These are phyloP conservation scores for Solioccasus polychromus DNA, from an alignment of 768 basidiomycete species.

Conservation along the genomic window DNA sequence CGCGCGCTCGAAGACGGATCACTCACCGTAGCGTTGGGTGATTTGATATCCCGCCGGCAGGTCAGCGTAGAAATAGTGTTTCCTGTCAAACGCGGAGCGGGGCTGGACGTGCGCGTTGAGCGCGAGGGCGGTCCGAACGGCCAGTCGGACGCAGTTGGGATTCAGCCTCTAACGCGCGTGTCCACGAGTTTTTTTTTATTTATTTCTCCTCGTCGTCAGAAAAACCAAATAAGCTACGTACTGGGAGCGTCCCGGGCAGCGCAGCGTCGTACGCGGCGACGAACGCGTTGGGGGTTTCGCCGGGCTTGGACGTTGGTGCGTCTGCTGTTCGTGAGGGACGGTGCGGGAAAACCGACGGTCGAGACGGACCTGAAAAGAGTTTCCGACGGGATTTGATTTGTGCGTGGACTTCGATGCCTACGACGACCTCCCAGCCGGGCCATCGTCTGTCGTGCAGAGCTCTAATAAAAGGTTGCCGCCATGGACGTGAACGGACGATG, in stretches of 20 bases:
- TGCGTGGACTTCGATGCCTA: constrained; percentile 95
- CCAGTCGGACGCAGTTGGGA: constrained; percentile 70
- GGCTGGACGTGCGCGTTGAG: constrained; percentile 61
- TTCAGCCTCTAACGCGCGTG: constrained; percentile 41
- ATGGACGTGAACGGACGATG: too few species aligned
- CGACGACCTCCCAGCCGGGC: constrained; percentile 87
- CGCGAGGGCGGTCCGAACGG: constrained; percentile 77
- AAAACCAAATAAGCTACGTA: too few species aligned
- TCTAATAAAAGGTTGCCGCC: constrained; percentile 3
- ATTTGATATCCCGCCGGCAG: constrained; percentile 95
- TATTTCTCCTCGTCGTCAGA: too few species aligned
- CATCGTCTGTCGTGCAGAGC: constrained; percentile 42
- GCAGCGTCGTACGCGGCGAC: constrained; percentile 84
- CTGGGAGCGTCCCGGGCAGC: constrained; percentile 90
- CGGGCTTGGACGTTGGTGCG: constrained; percentile 39
- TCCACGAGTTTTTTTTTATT: too few species aligned
- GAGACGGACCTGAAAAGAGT: constrained; percentile 76
- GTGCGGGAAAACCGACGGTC: too few species aligned
- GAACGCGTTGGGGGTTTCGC: constrained; percentile 65
- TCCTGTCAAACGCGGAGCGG: constrained; percentile 87
- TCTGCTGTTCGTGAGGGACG: too few species aligned
- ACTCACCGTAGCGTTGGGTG: constrained; percentile 86
- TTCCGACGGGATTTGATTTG: constrained; percentile 88
- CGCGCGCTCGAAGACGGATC: neutral
- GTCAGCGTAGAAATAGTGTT: constrained; percentile 98